Evolutionary conservation across 2,329 filamentous ascomycete species (phyloP).

Genomic region (Cytospora piceae): DNA sequence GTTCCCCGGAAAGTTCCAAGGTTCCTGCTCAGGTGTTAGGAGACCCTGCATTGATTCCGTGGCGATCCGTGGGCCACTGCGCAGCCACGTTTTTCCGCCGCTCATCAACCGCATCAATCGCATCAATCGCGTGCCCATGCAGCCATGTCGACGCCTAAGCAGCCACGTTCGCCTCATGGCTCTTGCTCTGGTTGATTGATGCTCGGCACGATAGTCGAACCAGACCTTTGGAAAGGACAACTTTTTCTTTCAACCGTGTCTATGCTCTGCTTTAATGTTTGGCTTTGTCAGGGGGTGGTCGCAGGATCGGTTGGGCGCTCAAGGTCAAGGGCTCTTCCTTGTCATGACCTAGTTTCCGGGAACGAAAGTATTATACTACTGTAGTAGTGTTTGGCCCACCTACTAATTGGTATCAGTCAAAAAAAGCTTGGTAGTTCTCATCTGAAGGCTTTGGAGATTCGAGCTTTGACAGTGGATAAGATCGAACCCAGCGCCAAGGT

Average conservation of each 20-base stretch:
- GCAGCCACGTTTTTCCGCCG: neutral
- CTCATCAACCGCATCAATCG: neutral
- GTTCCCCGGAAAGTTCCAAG: constrained; percentile 12
- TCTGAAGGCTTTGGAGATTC: neutral
- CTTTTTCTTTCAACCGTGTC: neutral
- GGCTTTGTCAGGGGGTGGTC: neutral
- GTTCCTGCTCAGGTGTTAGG: neutral
- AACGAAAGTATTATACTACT: neutral
- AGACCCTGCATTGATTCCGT: constrained; percentile 5
- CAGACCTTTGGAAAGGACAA: neutral
- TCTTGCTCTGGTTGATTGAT: neutral
- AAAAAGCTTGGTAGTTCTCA: neutral
- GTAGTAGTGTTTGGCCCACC: neutral
- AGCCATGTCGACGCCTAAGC: neutral
- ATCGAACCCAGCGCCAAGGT: neutral
- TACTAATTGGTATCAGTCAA: neutral
- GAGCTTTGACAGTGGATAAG: neutral
- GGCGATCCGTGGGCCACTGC: constrained; percentile 2
- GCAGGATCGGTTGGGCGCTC: neutral
- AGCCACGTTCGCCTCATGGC: neutral
- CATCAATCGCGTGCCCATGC: neutral
- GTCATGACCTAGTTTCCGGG: neutral
- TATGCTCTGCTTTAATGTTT: neutral
- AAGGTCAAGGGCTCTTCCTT: neutral
- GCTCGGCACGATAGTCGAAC: neutral